Conservation (phyloP, 768 basidiomycete species). For the Phallus indusiatus region DNA sequence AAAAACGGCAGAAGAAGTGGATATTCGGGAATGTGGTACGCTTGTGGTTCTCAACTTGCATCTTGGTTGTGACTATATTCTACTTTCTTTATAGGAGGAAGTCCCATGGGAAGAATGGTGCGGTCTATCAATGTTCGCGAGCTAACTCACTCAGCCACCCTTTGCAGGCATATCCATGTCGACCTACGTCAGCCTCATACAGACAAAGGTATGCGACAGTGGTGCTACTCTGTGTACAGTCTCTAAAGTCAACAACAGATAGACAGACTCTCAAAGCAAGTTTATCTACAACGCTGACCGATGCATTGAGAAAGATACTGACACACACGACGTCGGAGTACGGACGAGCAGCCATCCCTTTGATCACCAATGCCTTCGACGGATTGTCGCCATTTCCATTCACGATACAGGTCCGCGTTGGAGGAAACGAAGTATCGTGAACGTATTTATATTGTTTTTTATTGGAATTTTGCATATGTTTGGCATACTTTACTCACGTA, state of each 20-base stretch:
- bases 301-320: slow-evolving; percentile 62
- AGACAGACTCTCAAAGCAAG: slow-evolving; percentile 44
- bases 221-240: neutral
- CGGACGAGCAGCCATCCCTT: slow-evolving; percentile 66
- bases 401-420: slow-evolving; percentile 57
- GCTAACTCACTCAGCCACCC: neutral
- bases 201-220: slow-evolving; percentile 39
- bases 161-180: slow-evolving; percentile 62
- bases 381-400: slow-evolving; percentile 79
- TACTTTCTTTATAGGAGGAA: slow-evolving; percentile 44
- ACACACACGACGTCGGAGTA: slow-evolving; percentile 70
- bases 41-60: neutral
- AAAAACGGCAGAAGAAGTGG: slow-evolving; percentile 65
- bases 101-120: slow-evolving; percentile 86
- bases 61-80: neutral
- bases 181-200: slow-evolving; percentile 65
- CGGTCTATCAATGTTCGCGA: slow-evolving; percentile 8
- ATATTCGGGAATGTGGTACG: slow-evolving; percentile 4
- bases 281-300: slow-evolving; percentile 53
- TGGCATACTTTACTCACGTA: too few relatives aligned
- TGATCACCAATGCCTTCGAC: slow-evolving; percentile 58
- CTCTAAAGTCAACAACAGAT: slow-evolving; percentile 21
- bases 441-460: neutral
- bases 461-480: too few relatives aligned
- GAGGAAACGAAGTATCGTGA: slow-evolving; percentile 45